Evolutionary conservation across 164 flowering plant genomes (phyloP).

Genomic region (Nelumbo lutea): DNA sequence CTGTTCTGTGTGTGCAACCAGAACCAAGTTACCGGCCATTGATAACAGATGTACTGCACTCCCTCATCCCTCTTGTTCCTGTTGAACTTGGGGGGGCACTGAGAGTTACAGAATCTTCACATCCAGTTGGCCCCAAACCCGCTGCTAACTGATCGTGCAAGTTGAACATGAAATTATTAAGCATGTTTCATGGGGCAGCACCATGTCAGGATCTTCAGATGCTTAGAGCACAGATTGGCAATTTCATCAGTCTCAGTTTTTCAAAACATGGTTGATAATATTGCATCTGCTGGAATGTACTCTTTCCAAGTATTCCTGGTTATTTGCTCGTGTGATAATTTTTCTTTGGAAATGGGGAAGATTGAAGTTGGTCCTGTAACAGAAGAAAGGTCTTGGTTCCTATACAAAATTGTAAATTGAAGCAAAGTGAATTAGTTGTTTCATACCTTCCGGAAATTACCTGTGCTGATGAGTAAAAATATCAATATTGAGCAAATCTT

Average conservation of each 20-base stretch:
- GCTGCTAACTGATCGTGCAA: constrained; percentile 6
- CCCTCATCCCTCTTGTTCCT: constrained; percentile 75
- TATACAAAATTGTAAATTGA: constrained; percentile 28
- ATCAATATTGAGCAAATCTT: neutral
- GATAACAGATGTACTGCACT: constrained; percentile 76
- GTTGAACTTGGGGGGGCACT: constrained; percentile 72
- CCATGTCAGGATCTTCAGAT: constrained; percentile 2
- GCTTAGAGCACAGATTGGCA: neutral
- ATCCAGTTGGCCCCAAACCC: constrained; percentile 14
- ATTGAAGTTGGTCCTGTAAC: constrained; percentile 4
- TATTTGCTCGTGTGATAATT: constrained; percentile 1
- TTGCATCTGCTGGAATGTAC: neutral
- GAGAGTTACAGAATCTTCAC: constrained; percentile 31
- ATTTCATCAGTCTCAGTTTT: neutral
- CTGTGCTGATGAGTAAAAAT: neutral
- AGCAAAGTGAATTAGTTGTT: constrained; percentile 12
- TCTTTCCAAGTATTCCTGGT: constrained; percentile 1
- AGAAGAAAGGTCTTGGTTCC: constrained; percentile 6
- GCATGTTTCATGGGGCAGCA: neutral
- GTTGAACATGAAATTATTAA: neutral
- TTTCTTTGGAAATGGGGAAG: neutral
- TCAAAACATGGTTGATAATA: neutral
- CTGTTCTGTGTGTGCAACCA: constrained; percentile 80
- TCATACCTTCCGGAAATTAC: neutral
- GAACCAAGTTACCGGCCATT: constrained; percentile 83